Conservation (phyloP, 2,329 filamentous ascomycete species). For the Paecilomyces sp. region DNA sequence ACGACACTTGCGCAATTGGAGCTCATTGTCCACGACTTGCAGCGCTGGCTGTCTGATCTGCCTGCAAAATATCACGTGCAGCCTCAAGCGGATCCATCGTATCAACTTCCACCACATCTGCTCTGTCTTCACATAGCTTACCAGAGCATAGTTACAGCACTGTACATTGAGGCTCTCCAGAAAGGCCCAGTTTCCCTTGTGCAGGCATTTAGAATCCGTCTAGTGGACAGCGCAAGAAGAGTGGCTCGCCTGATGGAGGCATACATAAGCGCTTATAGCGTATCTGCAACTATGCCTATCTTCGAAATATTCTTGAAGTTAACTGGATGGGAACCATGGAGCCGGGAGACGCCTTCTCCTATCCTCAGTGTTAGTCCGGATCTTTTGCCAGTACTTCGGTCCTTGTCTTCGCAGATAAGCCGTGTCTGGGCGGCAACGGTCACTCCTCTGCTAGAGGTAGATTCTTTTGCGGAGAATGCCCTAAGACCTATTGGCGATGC, state of each 20-base stretch:
- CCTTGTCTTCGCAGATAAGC: neutral
- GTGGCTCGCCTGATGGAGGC: constrained; percentile 25
- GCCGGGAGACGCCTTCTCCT: constrained; percentile 3
- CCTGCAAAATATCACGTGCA: constrained; percentile 23
- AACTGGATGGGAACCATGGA: constrained; percentile 16
- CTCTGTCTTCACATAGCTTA: constrained; percentile 29
- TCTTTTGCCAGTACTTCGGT: constrained; percentile 18
- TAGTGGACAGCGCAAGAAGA: constrained; percentile 24
- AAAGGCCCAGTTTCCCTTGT: constrained; percentile 7
- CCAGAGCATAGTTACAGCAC: constrained; percentile 17
- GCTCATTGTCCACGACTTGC: constrained; percentile 21
- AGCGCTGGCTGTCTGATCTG: constrained; percentile 23
- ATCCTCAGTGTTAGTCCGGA: constrained; percentile 17
- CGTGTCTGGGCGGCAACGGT: neutral
- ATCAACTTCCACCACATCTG: constrained; percentile 22
- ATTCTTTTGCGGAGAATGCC: neutral
- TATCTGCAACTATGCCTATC: constrained; percentile 32
- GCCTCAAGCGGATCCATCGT: constrained; percentile 15
- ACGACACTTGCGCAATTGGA: constrained; percentile 19
- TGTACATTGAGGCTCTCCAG: constrained; percentile 18
- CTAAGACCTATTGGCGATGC: neutral
- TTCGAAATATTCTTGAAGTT: constrained; percentile 34
- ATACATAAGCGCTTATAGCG: constrained; percentile 35
- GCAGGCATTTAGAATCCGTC: constrained; percentile 4
- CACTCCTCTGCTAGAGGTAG: neutral